Evolutionary conservation across 2,329 filamentous ascomycete species (phyloP), one percentile per base, ranked within the genome.

Genomic region (Penicillium sp.): DNA sequence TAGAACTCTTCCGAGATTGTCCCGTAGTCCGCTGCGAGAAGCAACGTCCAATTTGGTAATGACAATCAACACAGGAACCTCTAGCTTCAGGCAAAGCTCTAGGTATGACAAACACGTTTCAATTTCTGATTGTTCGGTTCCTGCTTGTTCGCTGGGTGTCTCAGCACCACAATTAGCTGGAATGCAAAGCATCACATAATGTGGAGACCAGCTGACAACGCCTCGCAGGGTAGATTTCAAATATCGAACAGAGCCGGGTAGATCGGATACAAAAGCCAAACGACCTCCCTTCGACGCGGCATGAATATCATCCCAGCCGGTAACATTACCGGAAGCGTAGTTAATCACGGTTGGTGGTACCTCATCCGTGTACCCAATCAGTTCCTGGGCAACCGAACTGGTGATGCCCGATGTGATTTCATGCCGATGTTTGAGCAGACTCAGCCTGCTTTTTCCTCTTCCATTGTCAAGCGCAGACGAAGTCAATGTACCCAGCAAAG

Each of bases 261-360:
- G 95, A 74, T 99, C 94, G 0, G 92, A 91, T 7, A 97, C 80
- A 64, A 97, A 92, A 5, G 94, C 91, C 4, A 99, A 76, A 21
- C 92, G 87, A 16, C 70, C 72, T 3, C 88, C 90, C 57, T 87
- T 85, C 0, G 91, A 85, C 48, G 87, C 84, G 38, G 90, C 87
- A 72, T 99, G 94, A 51, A 97, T 94, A 70, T 97, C 93, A 52
- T 90, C 87, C 94, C 94, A 99, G 0, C 92, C 92, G 57, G 91
- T 90, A 46, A 97, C 87, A 69, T 96, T 91, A 15, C 87, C 87
- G 58, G 89, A 88, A 3, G 90, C 87, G 71, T 95, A 97, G 71
- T 96, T 97, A 68, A 96, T 68, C 50, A 80, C 72, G 7, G 60
- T 52, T 10, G 63, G 39, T 6, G 63, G 45, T 3, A 54, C 44